Conservation (phyloP, 2,329 filamentous ascomycete species). For the Leptographium flavum region DNA sequence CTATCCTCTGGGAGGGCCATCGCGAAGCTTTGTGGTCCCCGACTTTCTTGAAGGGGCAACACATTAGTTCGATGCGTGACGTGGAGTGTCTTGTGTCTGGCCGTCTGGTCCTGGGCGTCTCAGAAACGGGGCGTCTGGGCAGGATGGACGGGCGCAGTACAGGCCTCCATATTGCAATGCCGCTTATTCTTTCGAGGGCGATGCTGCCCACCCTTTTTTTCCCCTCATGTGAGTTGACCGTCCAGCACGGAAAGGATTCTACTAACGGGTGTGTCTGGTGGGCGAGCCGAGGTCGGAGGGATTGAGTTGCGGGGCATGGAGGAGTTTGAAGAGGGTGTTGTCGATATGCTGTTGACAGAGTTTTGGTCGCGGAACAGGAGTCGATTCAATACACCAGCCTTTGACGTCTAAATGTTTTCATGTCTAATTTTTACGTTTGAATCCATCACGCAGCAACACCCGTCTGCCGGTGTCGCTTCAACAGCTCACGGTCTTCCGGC, state of each 20-base stretch:
- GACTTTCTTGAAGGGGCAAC: conserved; percentile 6
- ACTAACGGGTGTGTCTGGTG: conserved; percentile 6
- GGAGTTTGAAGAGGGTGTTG: neutral
- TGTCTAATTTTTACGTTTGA: neutral
- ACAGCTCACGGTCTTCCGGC: conserved; percentile 4
- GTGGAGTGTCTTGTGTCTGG: conserved; percentile 6
- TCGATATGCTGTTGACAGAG: too few relatives aligned
- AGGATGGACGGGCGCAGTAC: neutral
- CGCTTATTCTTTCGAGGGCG: conserved; percentile 15
- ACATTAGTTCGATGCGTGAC: conserved; percentile 14
- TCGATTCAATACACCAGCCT: too few relatives aligned
- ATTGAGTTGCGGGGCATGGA: neutral
- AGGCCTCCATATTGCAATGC: conserved; percentile 13
- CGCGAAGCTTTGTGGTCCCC: conserved; percentile 13
- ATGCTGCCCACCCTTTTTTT: conserved; percentile 9
- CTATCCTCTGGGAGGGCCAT: conserved; percentile 13
- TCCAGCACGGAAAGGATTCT: conserved; percentile 2
- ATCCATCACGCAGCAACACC: conserved; percentile 1
- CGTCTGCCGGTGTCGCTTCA: conserved; percentile 4
- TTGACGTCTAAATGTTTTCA: too few relatives aligned
- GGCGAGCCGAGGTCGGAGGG: neutral
- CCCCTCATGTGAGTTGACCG: conserved; percentile 2
- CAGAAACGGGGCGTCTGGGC: neutral
- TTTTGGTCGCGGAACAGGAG: neutral
- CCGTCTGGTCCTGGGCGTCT: neutral